Evolutionary conservation across 805 yeast species (phyloP), one percentile per base, ranked within the genome.

Genomic region (Lachancea fermentati): DNA sequence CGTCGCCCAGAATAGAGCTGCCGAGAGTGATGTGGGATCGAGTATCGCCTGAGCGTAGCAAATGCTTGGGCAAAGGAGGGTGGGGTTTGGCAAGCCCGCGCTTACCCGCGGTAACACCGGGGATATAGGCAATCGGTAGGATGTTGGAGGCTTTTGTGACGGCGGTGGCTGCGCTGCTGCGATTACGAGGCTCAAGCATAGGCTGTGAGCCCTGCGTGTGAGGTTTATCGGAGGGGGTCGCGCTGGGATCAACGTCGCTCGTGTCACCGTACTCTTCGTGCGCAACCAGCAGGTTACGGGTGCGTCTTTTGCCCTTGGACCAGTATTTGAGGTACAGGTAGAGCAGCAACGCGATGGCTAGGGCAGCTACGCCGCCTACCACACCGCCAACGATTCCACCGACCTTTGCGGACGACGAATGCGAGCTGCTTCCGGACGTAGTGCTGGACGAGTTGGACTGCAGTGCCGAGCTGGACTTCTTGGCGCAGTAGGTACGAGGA

Each of bases 41-140:
- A 17, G 57, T 48, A 42, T 55, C 60, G 36, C 39, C 29, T 38
- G 40, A 29, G 32, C 44, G 47, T 29, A 51, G 45, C 22, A 57
- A 67, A 66, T 41, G 30, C 33, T 41, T 41, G 11, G 46, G 41
- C 28, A 34, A 36, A 6, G 39, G 40, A 22, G 39, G 39, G 7
- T 22, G 26, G 13, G 34, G 36, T 18, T 24, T 34, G 24, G 18
- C 17, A 14, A 29, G 36, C 13, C 36, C 30, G 19, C 37, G 37
- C 19, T 36, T 33, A 18, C 81, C 68, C 16, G 78, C 76, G 4
- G 88, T 85, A 33, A 88, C 96, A 28, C 97, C 97, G 0, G 97
- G 97, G 44, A 89, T 85, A 57, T 88, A 89, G 2, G 95, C 95
- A 42, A 91, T 82, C 14, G 96, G 96, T 45, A 89, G 73, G 48